Evolutionary conservation across 2,329 filamentous ascomycete genomes (phyloP), one percentile per base, ranked within the genome.

Genomic region (Scolecobasidium constrictum): DNA sequence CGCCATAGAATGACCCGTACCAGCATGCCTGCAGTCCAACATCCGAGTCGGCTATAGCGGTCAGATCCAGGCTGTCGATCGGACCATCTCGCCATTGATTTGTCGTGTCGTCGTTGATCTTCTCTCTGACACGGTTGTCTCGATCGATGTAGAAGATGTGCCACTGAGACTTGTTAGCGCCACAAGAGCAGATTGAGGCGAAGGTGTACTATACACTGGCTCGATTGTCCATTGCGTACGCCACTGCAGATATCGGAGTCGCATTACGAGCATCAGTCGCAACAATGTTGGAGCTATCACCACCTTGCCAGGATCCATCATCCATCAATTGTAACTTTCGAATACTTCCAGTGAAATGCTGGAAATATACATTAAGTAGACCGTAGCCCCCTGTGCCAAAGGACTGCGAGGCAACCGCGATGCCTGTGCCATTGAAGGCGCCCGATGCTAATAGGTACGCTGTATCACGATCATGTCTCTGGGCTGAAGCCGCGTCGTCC

Each of bases 91-190:
- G 36, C 43, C 43, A 45, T n/a, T 35, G 28, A 22, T 45, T 45
- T 16, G 43, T 45, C 18, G 28, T 22, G 38, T 45, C 41, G 16
- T 45, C 43, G 18, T 35, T 33, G 23, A 45, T 45, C n/a, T 40
- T 40, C 15, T 45, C 43, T 13, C 38, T 21, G 15, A 45, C 28
- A 3, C 11, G 13, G 38, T 45, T 45, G 23, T 35, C 22, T 3
- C 12, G 21, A 18, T 45, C 43, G 15, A 45, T 45, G 17, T 45
- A 45, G 38, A 45, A 45, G 13, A 45, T 42, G 15, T 45, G 43
- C 38, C 39, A 41, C 39, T 41, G 21, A 7, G 13, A 11, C 21
- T 12, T 39, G 16, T 36, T 18, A 36, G 37, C 16, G n/a, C n/a
- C n/a, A n/a, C n/a, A n/a, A n/a, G n/a, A n/a, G n/a, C n/a, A n/a